Evolutionary conservation across 2,329 filamentous ascomycete genomes (phyloP), one percentile per base, ranked within the genome.

Genomic region (Alternaria sp.): DNA sequence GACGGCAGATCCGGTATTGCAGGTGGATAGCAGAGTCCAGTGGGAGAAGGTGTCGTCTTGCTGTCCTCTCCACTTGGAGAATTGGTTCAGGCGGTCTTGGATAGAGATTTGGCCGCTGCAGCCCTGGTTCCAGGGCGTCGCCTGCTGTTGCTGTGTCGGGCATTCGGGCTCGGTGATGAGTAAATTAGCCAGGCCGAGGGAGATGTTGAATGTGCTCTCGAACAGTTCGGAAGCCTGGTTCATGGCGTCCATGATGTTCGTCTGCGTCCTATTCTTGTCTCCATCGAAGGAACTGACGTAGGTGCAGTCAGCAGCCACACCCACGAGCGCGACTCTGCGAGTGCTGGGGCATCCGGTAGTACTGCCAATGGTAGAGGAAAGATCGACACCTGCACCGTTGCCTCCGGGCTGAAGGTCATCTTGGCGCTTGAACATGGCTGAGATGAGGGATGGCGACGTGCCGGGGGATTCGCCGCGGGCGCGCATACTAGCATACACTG

Each of bases 151-250:
- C 0, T 87, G 85, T 4, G 86, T 86, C 0, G 94, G 92, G 72
- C 95, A 99, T n/a, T 82, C 81, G 4, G 84, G 78, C 42, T 91
- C 87, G 56, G 87, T 91, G 61, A 97, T 86, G 29, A 92, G 90
- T 52, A 99, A 79, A 72, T 97, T 96, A 67, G 89, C 87, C 60
- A 99, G 86, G 41, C 93, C 95, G 34, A 99, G 86, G 0, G 93
- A 94, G 69, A 99, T 94, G 78, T 97, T 97, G 81, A 99, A 98
- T 7, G 91, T 91, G 68, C 84, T 87, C 77, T 99, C 95, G 73
- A 95, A 99, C 9, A 97, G 80, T 61, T 88, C 86, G 2, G 94
- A 97, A 0, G 95, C 95, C 42, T 88, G 83, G 79, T 96, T 97
- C 75, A 99, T 90, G 73, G 92, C 84, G 51, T 82, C 83, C 68